Evolutionary conservation across 495 filamentous ascomycete genomes (phyloP), one percentile per base, ranked within the genome.

Genomic region (Evernia prunastri): DNA sequence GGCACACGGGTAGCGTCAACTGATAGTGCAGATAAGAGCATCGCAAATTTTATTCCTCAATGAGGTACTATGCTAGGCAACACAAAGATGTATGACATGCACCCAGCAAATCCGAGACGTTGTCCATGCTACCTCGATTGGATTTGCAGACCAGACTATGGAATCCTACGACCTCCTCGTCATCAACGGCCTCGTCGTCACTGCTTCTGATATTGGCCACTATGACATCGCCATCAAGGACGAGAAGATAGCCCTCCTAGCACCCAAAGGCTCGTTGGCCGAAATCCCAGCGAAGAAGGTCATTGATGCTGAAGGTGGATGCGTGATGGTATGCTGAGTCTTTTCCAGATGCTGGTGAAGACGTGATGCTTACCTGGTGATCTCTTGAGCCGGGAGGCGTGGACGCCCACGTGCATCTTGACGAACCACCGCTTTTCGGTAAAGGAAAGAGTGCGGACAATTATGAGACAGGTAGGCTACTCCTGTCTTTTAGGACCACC

Each of bases 141-240:
- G 23, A 43, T 18, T 27, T 15, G 27, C 23, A n/a, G 43, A 33
- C n/a, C 49, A 35, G 25, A 63, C 15, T 6, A 64, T 64, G 62
- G 62, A 42, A n/a, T 39, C 42, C 27, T 47, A 58, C 49, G 78
- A 81, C 58, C 71, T 79, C 20, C 61, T 80, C 29, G 74, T 82
- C 61, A 60, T 77, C 45, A 80, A 82, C 60, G 80, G 79, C 37
- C 56, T 78, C 4, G 76, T 79, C 1, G 78, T 79, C n/a, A 82
- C 81, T 4, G 77, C 78, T 11, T 69, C 73, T 3, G 77, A 82
- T 59, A 68, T 77, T 18, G 71, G 73, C 58, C 67, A 78, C 35
- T 74, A 70, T 59, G 81, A 85, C 68, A 79, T 85, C 64, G 82
- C 75, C 59, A 74, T 84, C 67, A 78, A 75, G 58, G 72, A 77